phyloP scores from a whole-genome alignment of 129 eudicot species.

The Tagetes erecta region DNA sequence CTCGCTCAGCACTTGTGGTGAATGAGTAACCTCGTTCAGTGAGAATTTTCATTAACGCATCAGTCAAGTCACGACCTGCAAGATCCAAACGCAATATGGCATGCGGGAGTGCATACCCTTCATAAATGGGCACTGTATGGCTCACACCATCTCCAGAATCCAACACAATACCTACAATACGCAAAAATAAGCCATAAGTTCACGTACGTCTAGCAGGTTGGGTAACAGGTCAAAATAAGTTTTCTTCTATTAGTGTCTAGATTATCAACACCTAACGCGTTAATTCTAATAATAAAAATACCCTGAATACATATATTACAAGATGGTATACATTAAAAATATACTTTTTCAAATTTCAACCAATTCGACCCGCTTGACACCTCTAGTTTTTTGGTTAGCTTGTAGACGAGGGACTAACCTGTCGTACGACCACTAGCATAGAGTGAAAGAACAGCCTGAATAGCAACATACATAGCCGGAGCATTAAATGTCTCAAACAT shows the following conservation, averaged over 20 bases:
- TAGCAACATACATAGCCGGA: slow-evolving; percentile 16
- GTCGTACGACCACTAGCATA: not conserved
- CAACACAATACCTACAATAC: slow-evolving; percentile 6
- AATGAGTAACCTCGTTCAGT: slow-evolving; percentile 7
- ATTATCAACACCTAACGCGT: not conserved
- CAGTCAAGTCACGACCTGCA: slow-evolving; percentile 3
- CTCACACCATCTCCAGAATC: slow-evolving; percentile 13
- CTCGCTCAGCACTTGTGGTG: slow-evolving; percentile 19
- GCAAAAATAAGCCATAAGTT: not conserved
- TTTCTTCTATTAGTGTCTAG: not conserved
- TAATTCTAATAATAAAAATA: too few species aligned
- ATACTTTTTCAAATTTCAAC: not conserved
- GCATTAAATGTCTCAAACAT: slow-evolving; percentile 18
- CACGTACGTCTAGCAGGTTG: not conserved
- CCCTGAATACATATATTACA: too few species aligned
- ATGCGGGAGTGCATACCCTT: slow-evolving; percentile 2
- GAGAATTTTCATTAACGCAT: not conserved
- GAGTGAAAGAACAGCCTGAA: slow-evolving; percentile 15
- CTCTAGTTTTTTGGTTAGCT: not conserved
- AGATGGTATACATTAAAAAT: not conserved
- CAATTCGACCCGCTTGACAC: not conserved
- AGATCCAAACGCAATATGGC: not conserved
- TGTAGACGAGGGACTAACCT: slow-evolving; percentile 2
- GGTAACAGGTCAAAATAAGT: not conserved
- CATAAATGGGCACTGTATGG: not conserved